Evolutionary conservation across 805 yeast genomes (phyloP), one percentile per base, ranked within the genome.

Genomic region (Yamadazyma paraphyllophila): DNA sequence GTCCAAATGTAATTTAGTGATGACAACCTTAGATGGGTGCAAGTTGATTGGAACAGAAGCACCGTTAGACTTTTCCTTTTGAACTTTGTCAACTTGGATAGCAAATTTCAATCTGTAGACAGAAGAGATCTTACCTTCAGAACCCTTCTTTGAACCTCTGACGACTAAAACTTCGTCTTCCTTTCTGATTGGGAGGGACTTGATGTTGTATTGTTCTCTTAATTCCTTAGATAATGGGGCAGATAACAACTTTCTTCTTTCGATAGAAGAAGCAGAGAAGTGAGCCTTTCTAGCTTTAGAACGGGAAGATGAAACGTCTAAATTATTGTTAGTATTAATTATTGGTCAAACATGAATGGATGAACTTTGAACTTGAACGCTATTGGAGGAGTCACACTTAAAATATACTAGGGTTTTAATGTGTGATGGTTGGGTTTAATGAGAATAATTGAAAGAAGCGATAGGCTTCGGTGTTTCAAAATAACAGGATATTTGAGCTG

Each of bases 271-370:
- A 64, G 99, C 95, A 68, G 80, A 81, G 92, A 94, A 94, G 86
- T 94, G 88, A 77, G 98, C 98, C 88, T 94, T 94, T 88, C 99
- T 91, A 76, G 97, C 82, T 86, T 94, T 94, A 77, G 96, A 87
- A 83, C 99, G 94, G 73, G 97, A 91, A 75, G 96, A 85, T 69
- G 99, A 90, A 77, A 94, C 98, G 96, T 94, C 97, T 87, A 60
- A 17, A 53, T 24, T 24, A 38, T 24, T 54, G 73, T 69, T 46
- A 46, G 44, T 42, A 44, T 29, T 12, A 12, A 20, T 20, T 6
- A 11, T 32, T 4, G 31, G 11, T 29, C 13, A 9, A 4, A 11
- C 4, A 29, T n/a, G 11, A n/a, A 29, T 11, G 31, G 13, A 10
- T 29, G 31, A 29, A 29, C 31, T 29, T 3, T 10, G 31, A 10